These are phyloP conservation scores for Phlebopus sp. DNA, from an alignment of 1,284 basidiomycete genomes.

Conservation along the genomic window DNA sequence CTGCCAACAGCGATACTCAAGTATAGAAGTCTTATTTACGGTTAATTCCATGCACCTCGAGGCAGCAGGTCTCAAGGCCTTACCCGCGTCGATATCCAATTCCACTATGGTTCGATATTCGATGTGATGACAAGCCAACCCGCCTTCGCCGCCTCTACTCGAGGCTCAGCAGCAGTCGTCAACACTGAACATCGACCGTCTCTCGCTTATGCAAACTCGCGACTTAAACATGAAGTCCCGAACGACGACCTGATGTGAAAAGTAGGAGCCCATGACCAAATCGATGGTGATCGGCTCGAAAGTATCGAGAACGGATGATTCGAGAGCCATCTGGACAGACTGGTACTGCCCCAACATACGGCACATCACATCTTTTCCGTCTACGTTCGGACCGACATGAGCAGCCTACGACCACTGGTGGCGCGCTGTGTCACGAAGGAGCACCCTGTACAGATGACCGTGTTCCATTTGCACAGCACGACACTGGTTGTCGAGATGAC, in stretches of 20 bases:
- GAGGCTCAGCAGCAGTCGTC: too few species aligned
- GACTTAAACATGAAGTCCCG: too few species aligned
- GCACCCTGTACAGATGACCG: conserved; percentile 52
- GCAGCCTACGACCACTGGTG: conserved; percentile 49
- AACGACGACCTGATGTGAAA: too few species aligned
- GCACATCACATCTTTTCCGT: conserved; percentile 9
- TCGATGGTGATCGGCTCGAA: too few species aligned
- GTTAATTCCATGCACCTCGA: neutral
- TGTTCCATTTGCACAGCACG: conserved; percentile 57
- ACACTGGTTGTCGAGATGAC: conserved; percentile 47
- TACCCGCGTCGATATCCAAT: too few species aligned
- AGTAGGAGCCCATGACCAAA: neutral
- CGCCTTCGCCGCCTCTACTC: too few species aligned
- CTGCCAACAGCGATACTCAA: neutral
- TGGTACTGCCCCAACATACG: neutral
- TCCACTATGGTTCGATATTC: too few species aligned
- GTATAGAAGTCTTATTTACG: neutral
- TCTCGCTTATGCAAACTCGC: too few species aligned
- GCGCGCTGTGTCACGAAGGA: conserved; percentile 43
- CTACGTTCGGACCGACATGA: conserved; percentile 30
- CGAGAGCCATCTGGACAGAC: neutral
- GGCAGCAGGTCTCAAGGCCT: neutral
- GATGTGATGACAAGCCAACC: too few species aligned
- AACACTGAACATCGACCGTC: too few species aligned
- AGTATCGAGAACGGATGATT: too few species aligned